Conservation (phyloP, 495 filamentous ascomycete species). For the Penicillium egyptiacum region DNA sequence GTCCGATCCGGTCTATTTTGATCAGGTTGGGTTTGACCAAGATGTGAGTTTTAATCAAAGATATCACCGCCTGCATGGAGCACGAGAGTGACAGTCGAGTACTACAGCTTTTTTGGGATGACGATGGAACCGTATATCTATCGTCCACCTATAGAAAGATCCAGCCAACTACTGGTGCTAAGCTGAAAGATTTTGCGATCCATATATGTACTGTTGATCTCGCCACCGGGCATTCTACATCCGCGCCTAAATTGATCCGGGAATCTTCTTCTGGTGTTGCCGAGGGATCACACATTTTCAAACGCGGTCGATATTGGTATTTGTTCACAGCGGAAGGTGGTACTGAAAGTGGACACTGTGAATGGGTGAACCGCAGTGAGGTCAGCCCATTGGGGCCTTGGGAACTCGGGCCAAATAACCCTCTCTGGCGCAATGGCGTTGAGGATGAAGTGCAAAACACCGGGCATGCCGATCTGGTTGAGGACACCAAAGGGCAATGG, state of each 20-base stretch:
- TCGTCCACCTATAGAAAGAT: slow-evolving; percentile 40
- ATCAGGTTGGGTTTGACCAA: slow-evolving; percentile 48
- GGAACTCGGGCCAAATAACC: slow-evolving; percentile 41
- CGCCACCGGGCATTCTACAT: slow-evolving; percentile 34
- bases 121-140: slow-evolving; percentile 41
- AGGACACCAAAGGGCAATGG: slow-evolving; percentile 45
- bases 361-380: slow-evolving; percentile 42
- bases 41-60: slow-evolving; percentile 34
- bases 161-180: slow-evolving; percentile 23
- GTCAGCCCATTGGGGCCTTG: slow-evolving; percentile 56
- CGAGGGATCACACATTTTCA: slow-evolving; percentile 67
- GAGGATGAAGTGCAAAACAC: slow-evolving; percentile 43
- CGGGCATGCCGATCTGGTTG: slow-evolving; percentile 47
- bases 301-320: slow-evolving; percentile 65
- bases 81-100: background rate
- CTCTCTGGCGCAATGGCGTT: slow-evolving; percentile 40
- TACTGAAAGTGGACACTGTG: slow-evolving; percentile 56
- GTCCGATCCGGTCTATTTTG: slow-evolving; percentile 52
- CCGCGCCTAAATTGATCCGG: slow-evolving; percentile 48
- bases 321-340: slow-evolving; percentile 68
- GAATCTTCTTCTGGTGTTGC: slow-evolving; percentile 55
- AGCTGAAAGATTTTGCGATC: slow-evolving; percentile 42
- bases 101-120: slow-evolving; percentile 42
- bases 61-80: background rate
- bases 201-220: slow-evolving; percentile 43